Percentiles rank a stretch among this genome's conserved stretches.
phyloP scores from a whole-genome alignment of 2,329 filamentous ascomycete genomes.

The Neofusicoccum kwambonambiense region DNA sequence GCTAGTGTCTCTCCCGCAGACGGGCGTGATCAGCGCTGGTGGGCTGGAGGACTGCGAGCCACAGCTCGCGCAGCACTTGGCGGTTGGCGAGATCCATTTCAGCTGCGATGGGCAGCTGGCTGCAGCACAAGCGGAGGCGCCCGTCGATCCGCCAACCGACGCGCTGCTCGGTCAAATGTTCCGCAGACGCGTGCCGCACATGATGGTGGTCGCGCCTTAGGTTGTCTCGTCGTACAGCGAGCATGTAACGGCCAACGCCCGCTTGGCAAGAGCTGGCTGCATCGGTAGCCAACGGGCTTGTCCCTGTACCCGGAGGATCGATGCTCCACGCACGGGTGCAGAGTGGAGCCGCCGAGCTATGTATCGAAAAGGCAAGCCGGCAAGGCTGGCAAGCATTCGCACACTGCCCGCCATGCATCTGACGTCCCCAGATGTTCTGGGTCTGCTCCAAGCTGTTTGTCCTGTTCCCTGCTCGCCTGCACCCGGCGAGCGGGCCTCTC shows the following conservation, averaged over 20 bases:
- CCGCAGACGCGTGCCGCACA: constrained; percentile 11
- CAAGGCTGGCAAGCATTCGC: constrained; percentile 3
- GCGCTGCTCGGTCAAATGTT: neutral
- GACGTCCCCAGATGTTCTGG: constrained; percentile 13
- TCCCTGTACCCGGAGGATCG: constrained; percentile 5
- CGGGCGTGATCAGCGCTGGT: neutral
- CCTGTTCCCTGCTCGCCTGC: constrained; percentile 5
- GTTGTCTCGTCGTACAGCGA: constrained; percentile 1
- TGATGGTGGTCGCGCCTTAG: neutral
- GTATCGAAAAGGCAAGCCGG: constrained; percentile 16
- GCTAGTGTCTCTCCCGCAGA: neutral
- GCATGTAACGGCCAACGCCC: neutral
- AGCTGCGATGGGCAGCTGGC: neutral
- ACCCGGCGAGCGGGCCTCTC: constrained; percentile 6
- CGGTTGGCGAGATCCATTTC: neutral
- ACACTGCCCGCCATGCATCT: constrained; percentile 5
- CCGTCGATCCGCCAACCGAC: neutral
- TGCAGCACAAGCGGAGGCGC: neutral
- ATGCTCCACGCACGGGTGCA: neutral
- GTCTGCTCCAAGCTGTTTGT: neutral
- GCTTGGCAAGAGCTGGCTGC: neutral
- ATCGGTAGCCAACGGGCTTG: neutral
- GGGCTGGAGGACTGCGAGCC: neutral
- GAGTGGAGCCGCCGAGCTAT: constrained; percentile 13
- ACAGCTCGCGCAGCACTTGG: neutral